phyloP scores from a whole-genome alignment of 164 flowering plant species.

The Magnolia officinalis region DNA sequence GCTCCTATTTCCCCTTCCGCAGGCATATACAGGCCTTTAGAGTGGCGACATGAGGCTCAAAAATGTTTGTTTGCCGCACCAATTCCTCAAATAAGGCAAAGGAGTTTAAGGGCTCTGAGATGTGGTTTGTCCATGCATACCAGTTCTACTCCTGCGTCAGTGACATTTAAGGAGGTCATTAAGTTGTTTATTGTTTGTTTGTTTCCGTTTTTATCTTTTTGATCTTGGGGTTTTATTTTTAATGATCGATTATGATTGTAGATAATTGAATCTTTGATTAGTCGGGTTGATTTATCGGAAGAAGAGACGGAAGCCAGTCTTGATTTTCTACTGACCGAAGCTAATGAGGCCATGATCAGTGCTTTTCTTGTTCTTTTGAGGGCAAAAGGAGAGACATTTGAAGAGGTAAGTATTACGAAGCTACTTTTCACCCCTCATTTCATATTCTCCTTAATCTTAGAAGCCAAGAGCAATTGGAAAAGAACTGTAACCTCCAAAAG shows the following conservation, averaged over 20 bases:
- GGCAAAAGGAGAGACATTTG: constrained; percentile 94
- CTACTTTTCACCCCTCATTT: neutral
- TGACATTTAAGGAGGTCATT: constrained; percentile 16
- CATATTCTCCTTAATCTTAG: neutral
- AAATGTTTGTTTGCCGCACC: constrained; percentile 3
- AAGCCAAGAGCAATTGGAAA: neutral
- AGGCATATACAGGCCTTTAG: constrained; percentile 6
- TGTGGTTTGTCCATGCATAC: neutral
- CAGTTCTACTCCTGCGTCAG: neutral
- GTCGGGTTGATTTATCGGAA: constrained; percentile 68
- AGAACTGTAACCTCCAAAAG: neutral
- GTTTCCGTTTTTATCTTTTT: neutral
- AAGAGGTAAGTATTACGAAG: constrained; percentile 52
- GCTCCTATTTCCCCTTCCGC: constrained; percentile 2
- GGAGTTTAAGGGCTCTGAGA: neutral
- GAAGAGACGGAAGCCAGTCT: constrained; percentile 73
- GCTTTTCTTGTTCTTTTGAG: constrained; percentile 85
- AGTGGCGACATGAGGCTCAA: constrained; percentile 7
- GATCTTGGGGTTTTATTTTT: neutral
- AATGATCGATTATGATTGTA: constrained; percentile 16
- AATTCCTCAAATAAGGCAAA: neutral
- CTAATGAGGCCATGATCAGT: constrained; percentile 71
- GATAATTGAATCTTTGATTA: constrained; percentile 76
- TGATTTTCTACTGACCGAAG: constrained; percentile 59
- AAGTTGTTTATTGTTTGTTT: neutral